phyloP scores from a whole-genome alignment of 768 basidiomycete genomes.

The Coprinopsis strossmayeri region DNA sequence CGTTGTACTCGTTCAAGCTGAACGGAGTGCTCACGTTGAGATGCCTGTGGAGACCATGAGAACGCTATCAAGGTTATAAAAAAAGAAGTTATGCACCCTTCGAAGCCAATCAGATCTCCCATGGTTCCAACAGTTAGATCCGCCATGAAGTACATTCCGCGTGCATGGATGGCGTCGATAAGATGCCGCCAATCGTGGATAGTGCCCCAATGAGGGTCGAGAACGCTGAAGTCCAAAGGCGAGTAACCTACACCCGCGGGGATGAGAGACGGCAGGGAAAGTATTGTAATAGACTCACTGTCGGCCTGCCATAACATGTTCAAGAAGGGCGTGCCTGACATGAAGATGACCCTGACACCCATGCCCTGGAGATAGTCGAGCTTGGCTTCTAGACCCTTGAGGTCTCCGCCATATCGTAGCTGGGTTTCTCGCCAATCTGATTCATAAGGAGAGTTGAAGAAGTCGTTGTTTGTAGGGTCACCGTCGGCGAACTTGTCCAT shows the following conservation, averaged over 20 bases:
- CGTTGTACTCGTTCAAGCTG: constrained; percentile 62
- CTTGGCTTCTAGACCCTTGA: constrained; percentile 65
- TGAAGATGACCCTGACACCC: constrained; percentile 80
- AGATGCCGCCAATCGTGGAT: constrained; percentile 71
- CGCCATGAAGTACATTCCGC: constrained; percentile 87
- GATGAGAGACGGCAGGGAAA: constrained; percentile 3
- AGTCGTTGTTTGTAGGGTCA: constrained; percentile 89
- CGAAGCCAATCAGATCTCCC: constrained; percentile 79
- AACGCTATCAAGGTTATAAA: not conserved
- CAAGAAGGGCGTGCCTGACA: constrained; percentile 87
- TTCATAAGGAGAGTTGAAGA: constrained; percentile 73
- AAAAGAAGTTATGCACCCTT: constrained; percentile 49
- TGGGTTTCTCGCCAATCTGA: constrained; percentile 86
- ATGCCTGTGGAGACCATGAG: constrained; percentile 36
- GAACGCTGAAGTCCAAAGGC: constrained; percentile 81
- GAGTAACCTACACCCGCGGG: constrained; percentile 64
- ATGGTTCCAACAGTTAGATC: constrained; percentile 96
- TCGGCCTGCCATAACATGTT: constrained; percentile 98
- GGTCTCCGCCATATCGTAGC: constrained; percentile 84
- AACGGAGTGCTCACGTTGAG: constrained; percentile 82
- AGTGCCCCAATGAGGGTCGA: constrained; percentile 92
- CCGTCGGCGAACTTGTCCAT: constrained; percentile 95
- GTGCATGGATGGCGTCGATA: constrained; percentile 71
- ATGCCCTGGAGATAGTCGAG: constrained; percentile 89
- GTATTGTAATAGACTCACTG: constrained; percentile 47